Evolutionary conservation across 2,329 filamentous ascomycete genomes (phyloP), one percentile per base, ranked within the genome.

Genomic region (Penicillium psychrosexuale): DNA sequence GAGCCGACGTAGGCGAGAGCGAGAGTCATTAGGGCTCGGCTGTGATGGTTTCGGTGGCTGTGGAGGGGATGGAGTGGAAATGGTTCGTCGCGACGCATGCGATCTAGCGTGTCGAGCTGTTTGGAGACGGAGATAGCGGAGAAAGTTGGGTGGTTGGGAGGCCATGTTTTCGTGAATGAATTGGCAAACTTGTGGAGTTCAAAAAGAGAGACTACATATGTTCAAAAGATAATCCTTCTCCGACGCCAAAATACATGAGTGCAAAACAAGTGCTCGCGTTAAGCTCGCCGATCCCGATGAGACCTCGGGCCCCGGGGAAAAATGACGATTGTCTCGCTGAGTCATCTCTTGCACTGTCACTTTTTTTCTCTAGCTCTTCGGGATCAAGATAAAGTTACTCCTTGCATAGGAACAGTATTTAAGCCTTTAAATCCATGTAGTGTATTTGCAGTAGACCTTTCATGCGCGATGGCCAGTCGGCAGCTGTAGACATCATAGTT

Each of bases 1-100:
- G 54, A 75, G 65, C 36, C 53, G 64, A 50, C 63, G 71, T 39
- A 75, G 59, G 42, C 69, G 71, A 46, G 68, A 70, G 13, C 59
- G 69, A 30, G 62, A 57, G 49, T 66, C 65, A 56, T 67, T 67
- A 0, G 63, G 52, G 12, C 46, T 44, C 19, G 58, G 28, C 30
- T 57, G 53, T 22, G 58, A 48, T 47, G 64, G 44, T 22, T 60
- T 58, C 8, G 53, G 49, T 8, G 63, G 48, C 22, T 45, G 50
- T 34, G 59, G 40, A 28, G 56, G 47, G 31, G 65, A 37, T 24
- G 64, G 59, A 12, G 66, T 66, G 12, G 68, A 65, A 19, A 67
- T 53, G 22, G 40, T 46, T 38, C 67, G 63, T 27, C 63, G 63
- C 11, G 57, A 49, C 11, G 39, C 27, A 33, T 28, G 47, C 42